Base-by-base conservation (phyloP, 2,329 filamentous ascomycete genomes). In the Celoporthe dispersa region DNA sequence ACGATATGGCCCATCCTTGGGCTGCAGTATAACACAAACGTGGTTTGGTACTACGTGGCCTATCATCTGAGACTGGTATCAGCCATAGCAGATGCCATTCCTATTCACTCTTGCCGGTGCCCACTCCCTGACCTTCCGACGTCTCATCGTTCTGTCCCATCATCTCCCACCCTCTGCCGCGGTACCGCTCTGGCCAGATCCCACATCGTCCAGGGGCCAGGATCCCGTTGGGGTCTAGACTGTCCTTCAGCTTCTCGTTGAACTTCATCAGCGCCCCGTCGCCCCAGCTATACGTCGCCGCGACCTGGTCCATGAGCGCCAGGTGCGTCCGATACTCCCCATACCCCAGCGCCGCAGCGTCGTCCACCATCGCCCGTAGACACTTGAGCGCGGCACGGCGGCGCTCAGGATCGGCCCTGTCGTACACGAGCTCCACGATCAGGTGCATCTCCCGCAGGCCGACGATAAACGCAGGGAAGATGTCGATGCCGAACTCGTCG, bases 131-230 rank as follows among this genome's bases (percentile, higher is more conserved):
- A 1, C 79, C 79, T 68, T 80, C 77, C n/a, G 76, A 77, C 64
- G 70, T 71, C 48, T 74, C 75, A 7, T 77, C 77, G 51, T 75
- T 78, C 31, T 74, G 76, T 55, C 74, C 73, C 5, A 75, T 78
- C 79, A 81, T 79, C 75, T 80, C 78, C 79, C 79, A 81, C 16
- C 77, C 78, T 12, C 76, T 73, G 11, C 75, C 76, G 8, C 79
- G 74, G 62, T 73, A 78, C 55, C 72, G 74, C 66, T 72, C 74
- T 0, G 79, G 78, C 82, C 82, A 84, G n/a, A 85, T 81, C 0
- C 83, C 83, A 68, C 80, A 82, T 73, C 82, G 81, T 0, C 84
- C 84, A 0, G 83, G 83, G 2, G 82, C 81, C 37, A 85, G 72
- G 57, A 85, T 83, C 0, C 83, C 83, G 60, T 83, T 82, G 0